Conservation (phyloP, 495 filamentous ascomycete species). For the Lepidopterella palustris region DNA sequence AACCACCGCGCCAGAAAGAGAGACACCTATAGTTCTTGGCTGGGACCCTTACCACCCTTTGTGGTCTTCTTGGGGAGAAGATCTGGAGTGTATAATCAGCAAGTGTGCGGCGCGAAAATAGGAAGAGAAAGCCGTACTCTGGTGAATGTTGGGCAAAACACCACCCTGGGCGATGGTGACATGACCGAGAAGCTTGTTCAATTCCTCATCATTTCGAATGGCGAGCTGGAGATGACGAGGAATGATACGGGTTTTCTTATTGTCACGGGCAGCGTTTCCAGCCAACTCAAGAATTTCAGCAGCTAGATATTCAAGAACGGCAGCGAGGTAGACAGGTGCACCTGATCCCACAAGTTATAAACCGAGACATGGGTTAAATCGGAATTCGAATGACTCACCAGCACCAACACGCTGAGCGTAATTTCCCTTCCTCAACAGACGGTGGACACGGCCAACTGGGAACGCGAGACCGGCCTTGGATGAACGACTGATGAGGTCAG, state of each 20-base stretch:
- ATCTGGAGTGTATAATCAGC: conserved; percentile 57
- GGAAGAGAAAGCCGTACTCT: conserved; percentile 61
- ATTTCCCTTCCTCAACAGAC: conserved; percentile 99
- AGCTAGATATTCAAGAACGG: conserved; percentile 96
- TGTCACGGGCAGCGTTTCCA: conserved; percentile 97
- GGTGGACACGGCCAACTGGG: conserved; percentile 99
- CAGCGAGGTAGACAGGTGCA: conserved; percentile 96
- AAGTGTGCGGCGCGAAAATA: not conserved
- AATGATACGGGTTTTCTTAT: conserved; percentile 99
- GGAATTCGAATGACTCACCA: conserved; percentile 46
- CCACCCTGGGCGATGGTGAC: conserved; percentile 99
- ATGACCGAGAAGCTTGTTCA: conserved; percentile 99
- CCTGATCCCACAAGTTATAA: conserved; percentile 44
- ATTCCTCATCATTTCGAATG: conserved; percentile 98
- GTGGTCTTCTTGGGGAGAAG: conserved; percentile 96
- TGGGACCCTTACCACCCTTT: conserved; percentile 82
- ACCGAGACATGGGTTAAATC: conserved; percentile 6
- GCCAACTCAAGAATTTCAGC: conserved; percentile 98
- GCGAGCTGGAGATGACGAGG: conserved; percentile 98
- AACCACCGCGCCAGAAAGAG: conserved; percentile 36
- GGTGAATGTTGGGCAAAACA: conserved; percentile 98
- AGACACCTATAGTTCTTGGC: conserved; percentile 78
- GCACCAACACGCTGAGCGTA: conserved; percentile 99
- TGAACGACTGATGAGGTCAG: conserved; percentile 62
- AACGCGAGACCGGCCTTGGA: conserved; percentile 99